phyloP scores from a whole-genome alignment of 257 asterid genomes.

The Cordia subcordata region DNA sequence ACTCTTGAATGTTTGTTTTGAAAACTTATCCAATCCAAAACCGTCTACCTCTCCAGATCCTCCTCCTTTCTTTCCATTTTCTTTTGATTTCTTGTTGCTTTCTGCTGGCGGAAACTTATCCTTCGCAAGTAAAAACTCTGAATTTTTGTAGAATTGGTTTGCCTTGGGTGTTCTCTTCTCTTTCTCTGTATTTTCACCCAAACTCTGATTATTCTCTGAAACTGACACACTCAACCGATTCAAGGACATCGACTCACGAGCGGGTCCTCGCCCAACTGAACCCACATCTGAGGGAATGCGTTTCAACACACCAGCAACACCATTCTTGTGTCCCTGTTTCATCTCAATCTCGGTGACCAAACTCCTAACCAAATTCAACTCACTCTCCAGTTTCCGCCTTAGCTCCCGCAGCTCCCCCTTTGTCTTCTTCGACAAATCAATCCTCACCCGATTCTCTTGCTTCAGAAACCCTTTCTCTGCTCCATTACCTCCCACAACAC shows the following conservation, averaged over 20 bases:
- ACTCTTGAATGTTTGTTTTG: constrained; percentile 52
- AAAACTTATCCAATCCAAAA: constrained; percentile 28
- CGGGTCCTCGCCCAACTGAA: constrained; percentile 26
- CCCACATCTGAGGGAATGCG: constrained; percentile 21
- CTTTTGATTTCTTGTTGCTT: constrained; percentile 62
- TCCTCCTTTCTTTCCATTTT: constrained; percentile 46
- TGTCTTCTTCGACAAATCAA: constrained; percentile 53
- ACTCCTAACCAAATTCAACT: constrained; percentile 52
- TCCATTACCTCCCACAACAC: constrained; percentile 24
- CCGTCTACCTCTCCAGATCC: constrained; percentile 33
- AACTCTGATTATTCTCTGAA: constrained; percentile 43
- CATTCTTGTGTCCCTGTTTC: constrained; percentile 37
- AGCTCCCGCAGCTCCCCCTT: constrained; percentile 63
- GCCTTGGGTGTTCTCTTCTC: constrained; percentile 83
- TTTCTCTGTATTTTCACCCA: constrained; percentile 42
- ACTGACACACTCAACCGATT: constrained; percentile 58
- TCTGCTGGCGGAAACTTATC: constrained; percentile 65
- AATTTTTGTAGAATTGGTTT: constrained; percentile 56
- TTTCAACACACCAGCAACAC: constrained; percentile 23
- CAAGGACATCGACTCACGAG: constrained; percentile 46
- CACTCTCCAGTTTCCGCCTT: constrained; percentile 71
- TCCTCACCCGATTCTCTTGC: constrained; percentile 54
- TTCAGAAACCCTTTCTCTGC: constrained; percentile 34
- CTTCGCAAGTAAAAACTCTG: constrained; percentile 71
- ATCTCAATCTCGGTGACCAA: constrained; percentile 68